Evolutionary conservation across 768 basidiomycete species (phyloP).

Genomic region (Naganishia kalamii): DNA sequence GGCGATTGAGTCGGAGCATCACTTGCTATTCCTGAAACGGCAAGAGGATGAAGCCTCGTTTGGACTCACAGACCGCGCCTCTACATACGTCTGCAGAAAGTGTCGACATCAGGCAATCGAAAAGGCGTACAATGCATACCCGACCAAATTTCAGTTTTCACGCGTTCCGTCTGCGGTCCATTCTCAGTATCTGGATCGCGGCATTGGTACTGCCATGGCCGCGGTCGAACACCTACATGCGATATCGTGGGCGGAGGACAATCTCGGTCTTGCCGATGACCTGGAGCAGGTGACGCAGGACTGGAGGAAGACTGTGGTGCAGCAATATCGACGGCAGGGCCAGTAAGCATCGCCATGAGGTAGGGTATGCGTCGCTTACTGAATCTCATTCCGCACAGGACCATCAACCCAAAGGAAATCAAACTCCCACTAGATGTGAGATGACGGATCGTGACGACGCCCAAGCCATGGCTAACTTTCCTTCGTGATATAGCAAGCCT

Average conservation of each 20-base stretch:
- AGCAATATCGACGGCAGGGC: neutral
- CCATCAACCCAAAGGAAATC: too few relatives aligned
- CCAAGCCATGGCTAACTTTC: too few relatives aligned
- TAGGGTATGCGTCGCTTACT: too few relatives aligned
- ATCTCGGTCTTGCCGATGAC: neutral
- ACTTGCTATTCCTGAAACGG: neutral
- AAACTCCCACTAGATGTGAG: constrained; percentile 7
- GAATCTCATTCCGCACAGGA: too few relatives aligned
- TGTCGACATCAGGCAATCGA: neutral
- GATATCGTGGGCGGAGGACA: neutral
- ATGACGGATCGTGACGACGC: too few relatives aligned
- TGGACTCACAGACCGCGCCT: neutral
- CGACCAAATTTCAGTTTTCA: neutral
- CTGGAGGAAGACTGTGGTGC: neutral
- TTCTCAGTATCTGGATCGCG: neutral
- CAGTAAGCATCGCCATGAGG: neutral
- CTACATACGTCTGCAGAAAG: neutral
- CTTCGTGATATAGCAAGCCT: neutral
- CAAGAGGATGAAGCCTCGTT: neutral
- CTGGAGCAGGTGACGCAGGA: neutral
- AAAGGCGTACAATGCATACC: neutral
- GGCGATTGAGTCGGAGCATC: neutral
- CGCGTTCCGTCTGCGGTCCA: neutral
- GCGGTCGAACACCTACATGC: neutral
- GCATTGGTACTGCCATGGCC: neutral